These are phyloP conservation scores for Barbatosphaeria neglecta DNA, from an alignment of 495 filamentous ascomycete species.

Conservation along the genomic window DNA sequence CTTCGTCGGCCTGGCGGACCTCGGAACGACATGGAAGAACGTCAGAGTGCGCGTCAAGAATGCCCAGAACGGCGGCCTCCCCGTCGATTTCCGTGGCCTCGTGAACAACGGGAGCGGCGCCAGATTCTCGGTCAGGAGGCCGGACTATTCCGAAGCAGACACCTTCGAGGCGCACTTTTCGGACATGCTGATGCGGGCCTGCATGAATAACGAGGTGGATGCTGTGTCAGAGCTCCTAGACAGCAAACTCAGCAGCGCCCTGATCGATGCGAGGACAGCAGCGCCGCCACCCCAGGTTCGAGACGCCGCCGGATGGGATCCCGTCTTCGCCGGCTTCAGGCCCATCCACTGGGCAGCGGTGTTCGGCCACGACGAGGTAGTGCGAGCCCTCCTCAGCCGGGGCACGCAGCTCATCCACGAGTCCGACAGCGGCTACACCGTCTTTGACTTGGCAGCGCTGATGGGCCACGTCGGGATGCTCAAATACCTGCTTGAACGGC, in stretches of 20 bases:
- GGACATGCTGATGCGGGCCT: not conserved
- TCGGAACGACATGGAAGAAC: no score
- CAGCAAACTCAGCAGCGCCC: not conserved
- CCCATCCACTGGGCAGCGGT: not conserved
- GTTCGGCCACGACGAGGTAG: conserved; percentile 6
- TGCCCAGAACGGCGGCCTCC: no score
- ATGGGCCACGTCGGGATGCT: not conserved
- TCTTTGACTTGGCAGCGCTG: not conserved
- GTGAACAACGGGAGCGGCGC: no score
- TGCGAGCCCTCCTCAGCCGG: no score
- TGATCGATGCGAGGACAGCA: not conserved
- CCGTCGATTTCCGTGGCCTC: no score
- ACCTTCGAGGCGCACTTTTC: no score
- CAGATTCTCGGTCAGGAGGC: no score
- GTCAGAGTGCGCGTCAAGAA: no score
- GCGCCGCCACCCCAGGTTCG: not conserved
- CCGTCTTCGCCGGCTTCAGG: not conserved
- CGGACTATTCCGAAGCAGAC: no score
- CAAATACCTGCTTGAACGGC: no score
- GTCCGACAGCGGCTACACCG: no score
- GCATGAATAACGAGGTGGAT: not conserved
- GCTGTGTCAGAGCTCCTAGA: not conserved
- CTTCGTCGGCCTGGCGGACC: no score
- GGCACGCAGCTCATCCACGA: not conserved
- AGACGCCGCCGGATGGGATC: not conserved